Percentiles rank a stretch among this genome's conserved stretches.
phyloP scores from a whole-genome alignment of 2,329 filamentous ascomycete species.

The Fusarium zealandicum region DNA sequence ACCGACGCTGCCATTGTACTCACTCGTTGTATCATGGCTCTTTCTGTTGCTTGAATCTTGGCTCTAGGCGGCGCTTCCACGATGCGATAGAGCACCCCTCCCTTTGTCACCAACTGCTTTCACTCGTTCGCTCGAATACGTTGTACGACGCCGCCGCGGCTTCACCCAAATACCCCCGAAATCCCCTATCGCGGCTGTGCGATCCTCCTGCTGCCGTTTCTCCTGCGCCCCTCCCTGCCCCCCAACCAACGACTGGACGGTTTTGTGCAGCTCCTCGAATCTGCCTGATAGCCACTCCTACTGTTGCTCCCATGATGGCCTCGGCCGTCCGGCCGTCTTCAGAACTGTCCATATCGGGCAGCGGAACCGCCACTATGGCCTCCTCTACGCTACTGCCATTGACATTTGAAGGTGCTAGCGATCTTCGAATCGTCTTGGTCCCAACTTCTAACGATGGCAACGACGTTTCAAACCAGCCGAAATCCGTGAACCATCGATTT shows the following conservation, averaged over 20 bases:
- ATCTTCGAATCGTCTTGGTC: slow-evolving; percentile 43
- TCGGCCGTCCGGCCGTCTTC: slow-evolving; percentile 36
- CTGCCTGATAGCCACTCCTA: slow-evolving; percentile 8
- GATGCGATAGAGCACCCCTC: slow-evolving; percentile 38
- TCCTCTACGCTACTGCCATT: slow-evolving; percentile 42
- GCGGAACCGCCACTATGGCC: slow-evolving; percentile 42
- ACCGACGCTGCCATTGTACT: slow-evolving; percentile 5
- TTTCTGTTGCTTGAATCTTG: slow-evolving; percentile 31
- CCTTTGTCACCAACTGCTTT: slow-evolving; percentile 33
- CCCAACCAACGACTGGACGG: slow-evolving; percentile 21
- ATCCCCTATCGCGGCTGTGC: slow-evolving; percentile 15
- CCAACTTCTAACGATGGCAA: slow-evolving; percentile 35
- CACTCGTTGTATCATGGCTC: slow-evolving; percentile 34
- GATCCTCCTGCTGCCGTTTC: slow-evolving; percentile 1
- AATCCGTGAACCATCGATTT: slow-evolving; percentile 26
- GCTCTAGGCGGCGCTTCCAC: slow-evolving; percentile 35
- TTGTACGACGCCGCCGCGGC: slow-evolving; percentile 22
- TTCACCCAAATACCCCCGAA: slow-evolving; percentile 21
- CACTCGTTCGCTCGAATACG: slow-evolving; percentile 34
- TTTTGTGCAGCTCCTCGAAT: slow-evolving; percentile 23
- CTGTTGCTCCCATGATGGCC: slow-evolving; percentile 32
- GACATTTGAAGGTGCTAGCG: slow-evolving; percentile 39
- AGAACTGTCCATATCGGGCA: slow-evolving; percentile 35
- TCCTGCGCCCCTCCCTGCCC: slow-evolving; percentile 11
- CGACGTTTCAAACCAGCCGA: slow-evolving; percentile 13